A percentile compares a stretch with the other conserved stretches of the same genome.
These are phyloP conservation scores for Pichia paraexigua DNA, from an alignment of 805 yeast species.

Conservation along the genomic window DNA sequence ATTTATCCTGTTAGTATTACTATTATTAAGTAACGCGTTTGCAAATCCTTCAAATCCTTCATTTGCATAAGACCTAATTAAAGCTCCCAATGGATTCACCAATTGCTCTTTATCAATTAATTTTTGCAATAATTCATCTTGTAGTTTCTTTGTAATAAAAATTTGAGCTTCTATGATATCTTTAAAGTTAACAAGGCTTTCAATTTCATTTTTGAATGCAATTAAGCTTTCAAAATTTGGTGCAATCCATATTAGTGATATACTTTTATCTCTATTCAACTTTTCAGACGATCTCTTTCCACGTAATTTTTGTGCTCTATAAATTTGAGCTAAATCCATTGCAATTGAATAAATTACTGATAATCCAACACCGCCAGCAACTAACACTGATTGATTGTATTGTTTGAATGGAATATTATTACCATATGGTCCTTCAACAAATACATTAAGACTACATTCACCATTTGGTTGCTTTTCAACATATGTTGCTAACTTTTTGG, in stretches of 20 bases:
- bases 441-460: conserved; percentile 32
- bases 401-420: conserved; percentile 37
- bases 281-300: conserved; percentile 13
- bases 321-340: conserved; percentile 29
- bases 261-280: conserved; percentile 10
- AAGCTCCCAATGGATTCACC: conserved; percentile 1
- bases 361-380: conserved; percentile 63
- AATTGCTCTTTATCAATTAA: neutral
- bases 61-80: neutral
- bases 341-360: conserved; percentile 48
- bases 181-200: conserved; percentile 16
- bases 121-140: conserved; percentile 14
- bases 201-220: conserved; percentile 25
- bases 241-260: conserved; percentile 25
- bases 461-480: conserved; percentile 27
- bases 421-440: conserved; percentile 61
- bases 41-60: conserved; percentile 1
- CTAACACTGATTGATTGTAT: conserved; percentile 39
- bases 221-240: conserved; percentile 26
- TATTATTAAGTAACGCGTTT: neutral
- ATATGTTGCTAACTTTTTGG: conserved; percentile 32
- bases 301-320: conserved; percentile 23
- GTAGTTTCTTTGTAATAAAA: conserved; percentile 22
- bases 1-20: neutral
- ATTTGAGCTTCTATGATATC: conserved; percentile 23